These are phyloP conservation scores for Malus orientalis DNA, from an alignment of 306 rosid species.

Conservation along the genomic window DNA sequence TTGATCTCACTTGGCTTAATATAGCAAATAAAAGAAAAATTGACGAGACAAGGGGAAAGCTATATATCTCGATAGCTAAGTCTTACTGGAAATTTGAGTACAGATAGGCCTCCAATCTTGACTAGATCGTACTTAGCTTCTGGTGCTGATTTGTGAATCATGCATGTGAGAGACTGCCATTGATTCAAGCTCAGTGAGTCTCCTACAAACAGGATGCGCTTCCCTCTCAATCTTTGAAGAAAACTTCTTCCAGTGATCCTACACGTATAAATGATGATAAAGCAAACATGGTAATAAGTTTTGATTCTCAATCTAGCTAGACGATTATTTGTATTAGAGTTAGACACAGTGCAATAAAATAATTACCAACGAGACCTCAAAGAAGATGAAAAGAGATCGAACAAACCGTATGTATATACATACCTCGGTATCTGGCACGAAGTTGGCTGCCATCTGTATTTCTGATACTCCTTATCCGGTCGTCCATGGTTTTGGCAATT, in stretches of 20 bases:
- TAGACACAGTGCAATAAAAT: not conserved
- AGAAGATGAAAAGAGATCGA: not conserved
- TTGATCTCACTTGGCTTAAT: not conserved
- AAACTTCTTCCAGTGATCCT: not conserved
- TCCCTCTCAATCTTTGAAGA: not conserved
- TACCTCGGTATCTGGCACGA: slow-evolving; percentile 10
- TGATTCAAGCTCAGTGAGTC: slow-evolving; percentile 21
- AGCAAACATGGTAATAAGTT: not conserved
- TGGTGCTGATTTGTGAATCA: slow-evolving; percentile 39
- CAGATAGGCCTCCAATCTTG: slow-evolving; percentile 25
- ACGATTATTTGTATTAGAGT: not conserved
- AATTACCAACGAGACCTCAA: too few species aligned
- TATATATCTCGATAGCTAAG: too few species aligned
- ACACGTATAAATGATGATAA: not conserved
- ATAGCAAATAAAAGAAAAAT: too few species aligned
- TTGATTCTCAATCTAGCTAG: too few species aligned
- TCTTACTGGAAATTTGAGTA: slow-evolving; percentile 38
- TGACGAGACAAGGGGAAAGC: not conserved
- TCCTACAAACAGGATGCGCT: slow-evolving; percentile 18
- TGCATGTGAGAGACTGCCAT: slow-evolving; percentile 36
- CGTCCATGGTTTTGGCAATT: slow-evolving; percentile 15
- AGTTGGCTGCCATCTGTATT: slow-evolving; percentile 17
- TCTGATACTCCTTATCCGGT: slow-evolving; percentile 12
- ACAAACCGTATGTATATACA: not conserved
- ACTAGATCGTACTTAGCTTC: slow-evolving; percentile 16